These are phyloP conservation scores for Monilinia fructigena DNA, from an alignment of 2,329 filamentous ascomycete genomes.

Conservation along the genomic window DNA sequence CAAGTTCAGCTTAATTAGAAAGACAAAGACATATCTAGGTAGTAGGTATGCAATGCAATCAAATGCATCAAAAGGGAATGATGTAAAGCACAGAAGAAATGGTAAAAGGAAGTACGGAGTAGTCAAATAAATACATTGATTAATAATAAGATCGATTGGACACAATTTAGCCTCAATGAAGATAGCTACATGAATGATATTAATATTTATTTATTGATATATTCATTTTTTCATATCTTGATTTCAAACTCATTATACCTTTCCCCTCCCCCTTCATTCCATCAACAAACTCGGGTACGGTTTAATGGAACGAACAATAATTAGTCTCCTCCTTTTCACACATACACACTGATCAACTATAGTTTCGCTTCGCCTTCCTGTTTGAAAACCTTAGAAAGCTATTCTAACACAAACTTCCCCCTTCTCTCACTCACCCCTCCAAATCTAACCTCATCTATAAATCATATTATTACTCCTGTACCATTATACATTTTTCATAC, in stretches of 20 bases:
- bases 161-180: not conserved
- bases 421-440: not conserved
- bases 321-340: not conserved
- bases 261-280: not conserved
- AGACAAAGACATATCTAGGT: not conserved
- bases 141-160: not conserved
- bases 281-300: not conserved
- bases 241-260: not conserved
- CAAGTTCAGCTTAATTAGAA: not conserved
- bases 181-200: not conserved
- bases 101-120: too few relatives aligned
- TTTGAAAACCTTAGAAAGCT: not conserved
- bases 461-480: not conserved
- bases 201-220: too few relatives aligned
- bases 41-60: not conserved
- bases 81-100: slow-evolving; percentile 1
- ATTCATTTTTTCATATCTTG: not conserved
- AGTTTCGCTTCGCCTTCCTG: not conserved
- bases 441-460: not conserved
- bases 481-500: not conserved
- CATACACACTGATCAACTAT: not conserved
- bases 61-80: too few relatives aligned
- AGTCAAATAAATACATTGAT: too few relatives aligned
- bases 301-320: not conserved
- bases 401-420: not conserved